Conservation (phyloP, 2,329 filamentous ascomycete genomes). For the Cladosporium phlei region DNA sequence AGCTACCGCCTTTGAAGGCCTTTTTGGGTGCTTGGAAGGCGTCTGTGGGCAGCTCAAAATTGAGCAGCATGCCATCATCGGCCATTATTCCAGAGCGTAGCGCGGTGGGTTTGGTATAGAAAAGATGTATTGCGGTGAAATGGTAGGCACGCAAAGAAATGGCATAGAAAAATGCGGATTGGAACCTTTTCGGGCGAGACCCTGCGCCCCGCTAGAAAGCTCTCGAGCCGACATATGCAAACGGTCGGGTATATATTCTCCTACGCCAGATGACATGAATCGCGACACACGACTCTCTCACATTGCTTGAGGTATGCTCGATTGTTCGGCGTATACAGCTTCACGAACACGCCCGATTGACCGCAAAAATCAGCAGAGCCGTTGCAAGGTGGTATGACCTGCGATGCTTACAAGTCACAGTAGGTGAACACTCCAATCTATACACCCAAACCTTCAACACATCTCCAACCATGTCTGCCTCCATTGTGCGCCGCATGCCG, state of each 20-base stretch:
- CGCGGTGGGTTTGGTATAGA: neutral
- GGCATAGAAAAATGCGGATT: conserved; percentile 6
- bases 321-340: conserved; percentile 11
- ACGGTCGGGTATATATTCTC: too few species aligned
- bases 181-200: conserved; percentile 2
- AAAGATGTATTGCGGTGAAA: neutral
- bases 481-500: neutral
- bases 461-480: neutral
- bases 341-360: conserved; percentile 1
- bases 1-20: conserved; percentile 81
- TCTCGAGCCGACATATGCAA: neutral
- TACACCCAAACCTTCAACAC: neutral
- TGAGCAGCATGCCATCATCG: conserved; percentile 91
- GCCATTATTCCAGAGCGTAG: conserved; percentile 56
- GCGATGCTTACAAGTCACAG: neutral
- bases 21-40: conserved; percentile 59
- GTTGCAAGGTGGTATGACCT: neutral
- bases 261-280: too few species aligned
- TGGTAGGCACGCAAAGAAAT: conserved; percentile 1
- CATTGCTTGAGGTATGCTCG: conserved; percentile 3
- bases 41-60: conserved; percentile 71
- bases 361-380: neutral
- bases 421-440: neutral
- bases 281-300: too few species aligned
- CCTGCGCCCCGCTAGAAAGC: conserved; percentile 6